A percentile compares a stretch with the other conserved stretches of the same genome.
phyloP scores from a whole-genome alignment of 495 filamentous ascomycete species.

The Aspergillus affinis region DNA sequence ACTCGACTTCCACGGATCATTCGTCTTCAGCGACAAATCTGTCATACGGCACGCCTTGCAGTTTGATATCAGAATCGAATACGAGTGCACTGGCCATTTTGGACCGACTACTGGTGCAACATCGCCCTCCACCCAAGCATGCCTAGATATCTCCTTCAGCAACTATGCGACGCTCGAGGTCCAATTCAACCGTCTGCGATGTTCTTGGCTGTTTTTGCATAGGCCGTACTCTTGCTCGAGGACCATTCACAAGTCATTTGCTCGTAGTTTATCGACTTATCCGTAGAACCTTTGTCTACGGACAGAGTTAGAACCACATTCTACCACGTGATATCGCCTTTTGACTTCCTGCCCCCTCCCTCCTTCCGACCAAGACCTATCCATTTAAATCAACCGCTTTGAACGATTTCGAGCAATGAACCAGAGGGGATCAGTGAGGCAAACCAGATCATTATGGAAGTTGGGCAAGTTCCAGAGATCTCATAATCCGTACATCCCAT shows the following conservation, averaged over 20 bases:
- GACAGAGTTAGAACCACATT: neutral
- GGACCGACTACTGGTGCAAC: neutral
- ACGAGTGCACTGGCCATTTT: neutral
- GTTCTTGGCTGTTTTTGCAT: neutral
- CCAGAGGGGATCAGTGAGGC: no score
- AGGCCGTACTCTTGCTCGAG: neutral
- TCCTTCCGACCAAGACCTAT: no score
- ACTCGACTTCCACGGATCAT: neutral
- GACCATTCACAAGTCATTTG: neutral
- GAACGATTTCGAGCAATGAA: no score
- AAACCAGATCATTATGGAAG: no score
- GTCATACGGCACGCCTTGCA: neutral
- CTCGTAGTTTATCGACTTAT: neutral
- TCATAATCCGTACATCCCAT: no score
- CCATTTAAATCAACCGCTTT: no score
- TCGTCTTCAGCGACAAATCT: neutral
- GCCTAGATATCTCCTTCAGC: neutral
- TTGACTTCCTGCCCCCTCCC: neutral
- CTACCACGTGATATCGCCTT: neutral
- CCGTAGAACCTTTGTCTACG: neutral
- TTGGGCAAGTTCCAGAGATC: no score
- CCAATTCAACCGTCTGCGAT: neutral
- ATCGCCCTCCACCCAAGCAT: neutral
- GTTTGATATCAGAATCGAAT: neutral
- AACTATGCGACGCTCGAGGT: neutral